Evolutionary conservation across 805 yeast genomes (phyloP).

Genomic region (Jamesozyma jinghongensis): DNA sequence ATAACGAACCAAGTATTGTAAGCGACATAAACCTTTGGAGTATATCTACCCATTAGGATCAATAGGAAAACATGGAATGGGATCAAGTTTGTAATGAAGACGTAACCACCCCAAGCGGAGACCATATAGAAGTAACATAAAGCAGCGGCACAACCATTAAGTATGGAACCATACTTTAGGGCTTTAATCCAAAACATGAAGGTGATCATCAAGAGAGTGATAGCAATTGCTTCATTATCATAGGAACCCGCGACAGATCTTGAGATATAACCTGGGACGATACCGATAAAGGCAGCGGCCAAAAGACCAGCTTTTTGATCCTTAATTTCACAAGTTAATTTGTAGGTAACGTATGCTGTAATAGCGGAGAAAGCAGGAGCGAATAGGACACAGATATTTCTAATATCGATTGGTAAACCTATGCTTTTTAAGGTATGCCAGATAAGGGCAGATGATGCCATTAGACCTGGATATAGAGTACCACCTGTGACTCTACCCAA

Average conservation of each 20-base stretch:
- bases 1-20: constrained; percentile 95
- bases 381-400: constrained; percentile 89
- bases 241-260: constrained; percentile 98
- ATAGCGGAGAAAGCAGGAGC: constrained; percentile 95
- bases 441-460: constrained; percentile 93
- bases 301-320: constrained; percentile 81
- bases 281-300: constrained; percentile 91
- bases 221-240: constrained; percentile 98
- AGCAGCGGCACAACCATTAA: constrained; percentile 78
- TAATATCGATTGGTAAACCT: constrained; percentile 82
- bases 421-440: constrained; percentile 60
- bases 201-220: constrained; percentile 89
- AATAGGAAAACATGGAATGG: constrained; percentile 91
- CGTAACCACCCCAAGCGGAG: constrained; percentile 99
- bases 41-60: constrained; percentile 89
- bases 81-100: constrained; percentile 93
- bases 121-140: constrained; percentile 96
- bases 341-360: constrained; percentile 83
- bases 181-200: constrained; percentile 95
- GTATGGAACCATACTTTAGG: constrained; percentile 79
- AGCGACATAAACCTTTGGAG: constrained; percentile 72
- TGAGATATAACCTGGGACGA: constrained; percentile 97
- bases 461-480: constrained; percentile 92
- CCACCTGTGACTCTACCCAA: constrained; percentile 99
- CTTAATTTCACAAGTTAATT: constrained; percentile 83